Percentiles rank a stretch among this genome's conserved stretches.
These are phyloP conservation scores for Microdochium nivale DNA, from an alignment of 2,329 filamentous ascomycete species.

Conservation along the genomic window DNA sequence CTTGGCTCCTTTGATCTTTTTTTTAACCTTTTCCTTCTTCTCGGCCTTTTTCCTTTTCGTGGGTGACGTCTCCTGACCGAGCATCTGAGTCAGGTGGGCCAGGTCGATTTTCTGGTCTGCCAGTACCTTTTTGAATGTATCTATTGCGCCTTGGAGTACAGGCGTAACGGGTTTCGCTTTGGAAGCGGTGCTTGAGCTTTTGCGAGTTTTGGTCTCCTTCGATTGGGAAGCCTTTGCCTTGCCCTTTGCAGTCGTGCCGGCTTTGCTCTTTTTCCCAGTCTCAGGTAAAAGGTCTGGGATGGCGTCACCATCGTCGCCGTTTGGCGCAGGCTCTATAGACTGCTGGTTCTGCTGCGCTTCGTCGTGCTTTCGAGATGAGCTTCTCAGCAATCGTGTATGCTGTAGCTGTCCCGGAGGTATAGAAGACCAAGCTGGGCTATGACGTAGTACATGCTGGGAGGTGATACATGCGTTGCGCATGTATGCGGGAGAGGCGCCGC, in stretches of 20 bases:
- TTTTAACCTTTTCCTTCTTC: background rate
- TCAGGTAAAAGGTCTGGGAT: background rate
- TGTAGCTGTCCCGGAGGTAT: background rate
- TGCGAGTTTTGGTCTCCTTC: background rate
- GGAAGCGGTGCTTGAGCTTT: background rate
- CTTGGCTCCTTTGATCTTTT: background rate
- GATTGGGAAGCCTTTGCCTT: background rate
- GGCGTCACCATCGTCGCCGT: background rate
- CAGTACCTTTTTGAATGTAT: conserved; percentile 28
- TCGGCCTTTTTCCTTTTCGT: conserved; percentile 1
- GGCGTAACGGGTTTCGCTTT: conserved; percentile 8
- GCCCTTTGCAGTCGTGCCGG: background rate
- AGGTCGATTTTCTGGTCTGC: conserved; percentile 20
- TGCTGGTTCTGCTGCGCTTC: background rate
- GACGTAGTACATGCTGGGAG: background rate
- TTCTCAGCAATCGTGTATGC: background rate
- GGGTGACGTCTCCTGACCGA: background rate
- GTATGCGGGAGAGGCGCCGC: background rate
- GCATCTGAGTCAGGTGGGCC: conserved; percentile 6
- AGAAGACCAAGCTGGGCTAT: background rate
- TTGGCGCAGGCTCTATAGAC: background rate
- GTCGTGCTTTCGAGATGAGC: background rate
- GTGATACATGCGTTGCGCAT: background rate
- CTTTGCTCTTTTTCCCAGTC: background rate
- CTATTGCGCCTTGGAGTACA: conserved; percentile 25